Evolutionary conservation across 148 eudicot species (phyloP).

Genomic region (Nepenthes gracilis): DNA sequence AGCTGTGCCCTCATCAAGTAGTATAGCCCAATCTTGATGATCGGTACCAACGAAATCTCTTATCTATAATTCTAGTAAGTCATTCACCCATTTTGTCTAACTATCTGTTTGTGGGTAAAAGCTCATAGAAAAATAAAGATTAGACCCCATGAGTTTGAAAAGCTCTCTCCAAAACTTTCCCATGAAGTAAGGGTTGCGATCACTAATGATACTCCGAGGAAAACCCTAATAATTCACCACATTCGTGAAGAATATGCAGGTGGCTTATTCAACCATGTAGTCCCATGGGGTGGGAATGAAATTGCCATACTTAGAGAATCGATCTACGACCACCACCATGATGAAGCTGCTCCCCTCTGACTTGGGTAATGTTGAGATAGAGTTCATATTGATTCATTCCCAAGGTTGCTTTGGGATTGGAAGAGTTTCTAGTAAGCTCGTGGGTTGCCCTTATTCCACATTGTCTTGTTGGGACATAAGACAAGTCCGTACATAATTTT

Average conservation of each 20-base stretch:
- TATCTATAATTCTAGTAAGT: slow-evolving; percentile 1
- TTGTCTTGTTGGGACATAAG: background rate
- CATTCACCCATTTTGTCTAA: slow-evolving; percentile 8
- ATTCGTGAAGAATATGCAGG: background rate
- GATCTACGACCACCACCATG: slow-evolving; percentile 5
- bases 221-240: background rate
- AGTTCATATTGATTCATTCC: background rate
- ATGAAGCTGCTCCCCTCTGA: background rate
- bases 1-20: slow-evolving; percentile 11
- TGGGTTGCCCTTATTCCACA: background rate
- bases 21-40: slow-evolving; percentile 5
- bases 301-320: slow-evolving; percentile 1
- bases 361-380: background rate
- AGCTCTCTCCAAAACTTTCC: slow-evolving; percentile 4
- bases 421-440: background rate
- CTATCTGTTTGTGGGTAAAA: slow-evolving; percentile 5
- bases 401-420: background rate
- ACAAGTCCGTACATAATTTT: background rate
- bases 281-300: slow-evolving; percentile 1
- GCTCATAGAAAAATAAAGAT: background rate
- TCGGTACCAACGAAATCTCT: slow-evolving; percentile 12
- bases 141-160: background rate
- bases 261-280: background rate
- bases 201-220: background rate
- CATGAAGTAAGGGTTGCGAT: slow-evolving; percentile 1